phyloP scores from a whole-genome alignment of 345 rosid species.

The Gossypium raimondii region DNA sequence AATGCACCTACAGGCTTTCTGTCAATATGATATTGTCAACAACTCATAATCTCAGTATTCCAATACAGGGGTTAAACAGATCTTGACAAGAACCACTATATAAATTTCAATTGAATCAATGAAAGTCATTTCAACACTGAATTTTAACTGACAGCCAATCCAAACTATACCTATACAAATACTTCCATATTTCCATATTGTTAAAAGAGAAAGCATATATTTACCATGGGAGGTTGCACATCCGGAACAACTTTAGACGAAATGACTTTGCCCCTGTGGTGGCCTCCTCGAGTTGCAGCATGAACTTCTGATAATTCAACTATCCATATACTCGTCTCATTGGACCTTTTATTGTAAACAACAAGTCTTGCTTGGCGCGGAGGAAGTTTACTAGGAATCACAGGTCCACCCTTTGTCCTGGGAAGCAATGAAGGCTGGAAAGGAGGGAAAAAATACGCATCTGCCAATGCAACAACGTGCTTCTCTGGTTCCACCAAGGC shows the following conservation, averaged over 20 bases:
- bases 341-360: conserved; percentile 66
- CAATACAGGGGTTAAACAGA: background rate
- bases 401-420: conserved; percentile 61
- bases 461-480: conserved; percentile 68
- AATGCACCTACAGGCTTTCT: background rate
- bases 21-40: background rate
- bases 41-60: background rate
- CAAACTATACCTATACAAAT: background rate
- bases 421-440: conserved; percentile 77
- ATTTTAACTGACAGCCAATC: background rate
- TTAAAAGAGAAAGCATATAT: background rate
- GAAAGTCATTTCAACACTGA: background rate
- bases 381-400: conserved; percentile 67
- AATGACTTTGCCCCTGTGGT: conserved; percentile 67
- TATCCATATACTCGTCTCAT: conserved; percentile 71
- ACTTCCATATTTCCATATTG: background rate
- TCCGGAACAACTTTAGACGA: conserved; percentile 59
- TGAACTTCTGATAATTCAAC: conserved; percentile 72
- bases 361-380: conserved; percentile 64
- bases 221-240: conserved; percentile 83
- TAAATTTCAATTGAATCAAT: background rate
- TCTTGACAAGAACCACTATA: background rate
- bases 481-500: conserved; percentile 62
- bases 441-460: conserved; percentile 80
- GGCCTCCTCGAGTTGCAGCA: conserved; percentile 74